Evolutionary conservation across 129 eudicot species (phyloP), one percentile per base, ranked within the genome.

Genomic region (Dittrichia graveolens): DNA sequence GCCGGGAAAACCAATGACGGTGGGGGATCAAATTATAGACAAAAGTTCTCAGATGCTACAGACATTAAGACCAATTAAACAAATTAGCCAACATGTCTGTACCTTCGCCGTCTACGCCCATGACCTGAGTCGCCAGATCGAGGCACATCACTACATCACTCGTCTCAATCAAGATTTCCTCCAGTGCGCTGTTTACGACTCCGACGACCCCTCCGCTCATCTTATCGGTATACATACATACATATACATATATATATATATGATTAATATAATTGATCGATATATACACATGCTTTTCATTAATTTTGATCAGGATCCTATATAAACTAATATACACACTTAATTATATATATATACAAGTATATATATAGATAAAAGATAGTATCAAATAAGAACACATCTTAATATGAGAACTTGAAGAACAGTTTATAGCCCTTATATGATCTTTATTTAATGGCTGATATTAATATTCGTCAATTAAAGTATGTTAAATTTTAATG

Each of bases 81-180:
- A 83, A 50, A 86, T 89, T 67, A 83, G 80, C 40, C 84, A 81
- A 7, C 96, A 89, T 71, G 95, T 71, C 3, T 92, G 98, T 67
- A 92, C 91, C 48, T 92, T 92, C 46, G 85, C 95, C 14, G 8
- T 79, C 2, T 92, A 89, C 24, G 80, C 88, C 81, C 98, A 92
- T 43, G 98, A 92, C 55, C 83, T 92, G 96, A 81, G 72, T 74
- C 91, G 96, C 3, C 97, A 92, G 86, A 89, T 92, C 68, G 88
- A 92, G 82, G 70, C 86, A 48, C 98, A 89, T 81, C 95, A 92
- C 31, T 89, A 74, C 39, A 71, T 85, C 18, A 58, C 83, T 4
- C 83, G 98, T 0, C 71, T 89, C 65, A 92, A 87, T 67, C 84
- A 89, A 60, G 95, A 89, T 47, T 87, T 92, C 75, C 89, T 87